phyloP scores from a whole-genome alignment of 2,329 filamentous ascomycete species.

The Hirsutella thompsonii region DNA sequence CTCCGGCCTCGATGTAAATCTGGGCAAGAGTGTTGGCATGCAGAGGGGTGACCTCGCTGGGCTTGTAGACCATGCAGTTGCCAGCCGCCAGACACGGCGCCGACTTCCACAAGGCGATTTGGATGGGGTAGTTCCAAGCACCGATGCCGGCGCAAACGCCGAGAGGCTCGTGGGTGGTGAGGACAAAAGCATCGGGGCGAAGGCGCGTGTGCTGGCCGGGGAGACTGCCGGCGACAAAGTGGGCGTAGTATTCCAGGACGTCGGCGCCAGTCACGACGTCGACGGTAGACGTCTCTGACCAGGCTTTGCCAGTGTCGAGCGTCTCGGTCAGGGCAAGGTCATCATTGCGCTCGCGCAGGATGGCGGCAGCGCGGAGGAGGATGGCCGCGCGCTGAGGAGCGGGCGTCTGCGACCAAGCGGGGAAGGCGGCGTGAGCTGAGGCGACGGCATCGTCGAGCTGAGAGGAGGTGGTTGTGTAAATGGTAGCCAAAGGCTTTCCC shows the following conservation, averaged over 20 bases:
- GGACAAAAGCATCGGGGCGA: constrained; percentile 65
- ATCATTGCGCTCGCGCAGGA: constrained; percentile 67
- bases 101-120: constrained; percentile 84
- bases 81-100: constrained; percentile 75
- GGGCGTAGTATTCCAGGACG: constrained; percentile 77
- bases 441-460: constrained; percentile 61
- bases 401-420: constrained; percentile 62
- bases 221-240: constrained; percentile 63
- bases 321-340: constrained; percentile 70
- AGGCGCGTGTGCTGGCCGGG: constrained; percentile 70
- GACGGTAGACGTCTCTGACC: constrained; percentile 70
- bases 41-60: constrained; percentile 77
- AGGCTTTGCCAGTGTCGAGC: constrained; percentile 76
- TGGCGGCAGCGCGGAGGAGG: constrained; percentile 59
- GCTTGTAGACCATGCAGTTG: constrained; percentile 87
- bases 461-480: constrained; percentile 53
- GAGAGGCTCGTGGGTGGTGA: constrained; percentile 68
- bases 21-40: constrained; percentile 64
- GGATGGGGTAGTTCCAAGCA: constrained; percentile 86
- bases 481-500: constrained; percentile 52
- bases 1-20: constrained; percentile 64
- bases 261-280: constrained; percentile 76
- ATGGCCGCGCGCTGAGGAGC: constrained; percentile 64
- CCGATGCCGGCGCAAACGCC: constrained; percentile 81
- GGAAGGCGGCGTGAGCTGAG: constrained; percentile 60